These are phyloP conservation scores for Fomes fomentarius DNA, from an alignment of 1,284 basidiomycete species.

Conservation along the genomic window DNA sequence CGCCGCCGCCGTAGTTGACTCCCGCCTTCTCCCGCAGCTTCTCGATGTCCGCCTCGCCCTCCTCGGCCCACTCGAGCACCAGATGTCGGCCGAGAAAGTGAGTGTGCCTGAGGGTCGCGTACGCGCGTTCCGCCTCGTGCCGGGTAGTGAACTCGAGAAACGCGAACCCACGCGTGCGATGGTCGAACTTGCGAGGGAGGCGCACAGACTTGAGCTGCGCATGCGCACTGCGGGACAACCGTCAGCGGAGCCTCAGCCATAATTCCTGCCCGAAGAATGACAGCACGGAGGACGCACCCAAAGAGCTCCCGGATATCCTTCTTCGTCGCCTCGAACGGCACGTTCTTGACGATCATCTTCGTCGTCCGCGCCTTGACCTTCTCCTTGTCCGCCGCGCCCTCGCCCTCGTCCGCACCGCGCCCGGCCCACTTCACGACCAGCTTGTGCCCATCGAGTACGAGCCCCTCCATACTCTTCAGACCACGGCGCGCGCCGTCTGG, in stretches of 20 bases:
- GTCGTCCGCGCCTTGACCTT: constrained; percentile 59
- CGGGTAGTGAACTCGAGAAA: constrained; percentile 93
- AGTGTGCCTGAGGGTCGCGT: constrained; percentile 85
- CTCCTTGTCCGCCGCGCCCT: constrained; percentile 40
- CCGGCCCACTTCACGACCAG: constrained; percentile 89
- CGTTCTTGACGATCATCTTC: constrained; percentile 96
- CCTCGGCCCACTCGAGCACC: constrained; percentile 93
- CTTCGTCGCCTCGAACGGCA: constrained; percentile 95
- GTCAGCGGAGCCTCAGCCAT: constrained; percentile 2
- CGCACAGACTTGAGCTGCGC: constrained; percentile 63
- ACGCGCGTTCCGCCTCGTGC: constrained; percentile 87
- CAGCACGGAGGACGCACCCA: constrained; percentile 59
- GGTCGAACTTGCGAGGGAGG: constrained; percentile 42
- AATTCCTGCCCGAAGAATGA: too few relatives aligned
- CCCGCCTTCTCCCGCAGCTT: constrained; percentile 79
- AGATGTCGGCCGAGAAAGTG: constrained; percentile 96
- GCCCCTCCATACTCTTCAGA: constrained; percentile 80
- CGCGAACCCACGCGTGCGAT: constrained; percentile 89
- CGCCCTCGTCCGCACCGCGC: constrained; percentile 72
- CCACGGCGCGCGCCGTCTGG: constrained; percentile 76
- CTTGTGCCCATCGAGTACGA: constrained; percentile 87
- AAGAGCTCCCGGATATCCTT: constrained; percentile 91
- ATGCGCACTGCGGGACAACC: constrained; percentile 60
- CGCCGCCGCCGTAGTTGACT: constrained; percentile 70
- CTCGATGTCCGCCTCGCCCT: constrained; percentile 72